Evolutionary conservation across 2,329 filamentous ascomycete species (phyloP).

Genomic region (Cladosporium sp.): DNA sequence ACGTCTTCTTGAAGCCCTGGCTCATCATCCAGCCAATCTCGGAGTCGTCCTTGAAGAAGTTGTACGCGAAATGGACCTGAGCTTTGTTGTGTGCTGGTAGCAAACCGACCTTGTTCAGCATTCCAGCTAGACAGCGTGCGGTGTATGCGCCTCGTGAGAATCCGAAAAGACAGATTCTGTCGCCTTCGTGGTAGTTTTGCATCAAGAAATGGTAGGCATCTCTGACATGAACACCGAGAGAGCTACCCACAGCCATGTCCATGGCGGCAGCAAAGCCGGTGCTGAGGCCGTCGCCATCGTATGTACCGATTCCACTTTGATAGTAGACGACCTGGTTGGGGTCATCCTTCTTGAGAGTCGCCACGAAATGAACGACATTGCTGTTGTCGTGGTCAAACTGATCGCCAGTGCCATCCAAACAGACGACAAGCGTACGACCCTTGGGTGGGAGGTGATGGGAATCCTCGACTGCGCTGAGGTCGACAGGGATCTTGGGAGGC

Average conservation of each 20-base stretch:
- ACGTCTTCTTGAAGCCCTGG: slow-evolving; percentile 41
- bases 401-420: slow-evolving; percentile 41
- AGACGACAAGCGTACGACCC: slow-evolving; percentile 17
- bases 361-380: slow-evolving; percentile 64
- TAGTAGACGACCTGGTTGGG: slow-evolving; percentile 36
- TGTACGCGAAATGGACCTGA: slow-evolving; percentile 41
- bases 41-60: slow-evolving; percentile 41
- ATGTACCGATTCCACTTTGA: slow-evolving; percentile 45
- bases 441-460: neutral
- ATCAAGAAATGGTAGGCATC: slow-evolving; percentile 45
- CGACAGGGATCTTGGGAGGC: slow-evolving; percentile 1
- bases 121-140: slow-evolving; percentile 44
- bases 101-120: slow-evolving; percentile 41
- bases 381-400: slow-evolving; percentile 39
- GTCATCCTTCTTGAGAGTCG: slow-evolving; percentile 62
- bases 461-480: slow-evolving; percentile 1
- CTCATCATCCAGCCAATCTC: slow-evolving; percentile 27
- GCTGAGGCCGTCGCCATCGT: slow-evolving; percentile 43
- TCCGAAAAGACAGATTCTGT: slow-evolving; percentile 46
- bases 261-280: slow-evolving; percentile 65
- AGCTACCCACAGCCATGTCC: slow-evolving; percentile 65
- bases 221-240: slow-evolving; percentile 37
- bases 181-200: slow-evolving; percentile 43
- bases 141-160: slow-evolving; percentile 50
- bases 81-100: slow-evolving; percentile 31